Percentiles rank a stretch among this genome's conserved stretches.
Evolutionary conservation across 2,329 filamentous ascomycete genomes (phyloP).

Genomic region (Alternaria sp.): DNA sequence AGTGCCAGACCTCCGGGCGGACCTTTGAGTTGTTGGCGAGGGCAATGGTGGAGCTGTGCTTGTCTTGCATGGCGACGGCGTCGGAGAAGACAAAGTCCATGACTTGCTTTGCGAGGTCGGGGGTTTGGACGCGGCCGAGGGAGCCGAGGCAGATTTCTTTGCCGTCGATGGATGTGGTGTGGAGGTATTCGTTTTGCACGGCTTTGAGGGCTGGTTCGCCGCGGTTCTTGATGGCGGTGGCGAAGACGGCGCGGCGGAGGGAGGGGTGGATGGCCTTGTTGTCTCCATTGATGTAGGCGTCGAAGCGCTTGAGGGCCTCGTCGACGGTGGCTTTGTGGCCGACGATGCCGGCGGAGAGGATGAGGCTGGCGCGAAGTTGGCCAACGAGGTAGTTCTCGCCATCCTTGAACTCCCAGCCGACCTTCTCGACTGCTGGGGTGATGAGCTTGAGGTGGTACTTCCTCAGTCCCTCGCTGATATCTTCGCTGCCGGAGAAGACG

Average conservation of each 20-base stretch:
- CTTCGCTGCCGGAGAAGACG: conserved; percentile 80
- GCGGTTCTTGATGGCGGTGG: conserved; percentile 76
- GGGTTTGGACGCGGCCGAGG: conserved; percentile 75
- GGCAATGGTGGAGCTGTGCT: conserved; percentile 79
- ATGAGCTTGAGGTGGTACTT: conserved; percentile 81
- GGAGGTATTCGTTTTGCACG: conserved; percentile 84
- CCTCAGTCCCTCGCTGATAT: conserved; percentile 74
- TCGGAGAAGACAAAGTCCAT: conserved; percentile 80
- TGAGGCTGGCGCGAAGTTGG: conserved; percentile 81
- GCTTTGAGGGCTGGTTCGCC: conserved; percentile 72
- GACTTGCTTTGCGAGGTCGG: conserved; percentile 71
- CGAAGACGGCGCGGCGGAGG: conserved; percentile 80
- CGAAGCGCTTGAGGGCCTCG: conserved; percentile 80
- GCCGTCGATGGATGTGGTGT: conserved; percentile 84
- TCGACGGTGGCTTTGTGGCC: conserved; percentile 75
- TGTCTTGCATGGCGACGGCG: conserved; percentile 83
- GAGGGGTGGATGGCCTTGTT: conserved; percentile 77
- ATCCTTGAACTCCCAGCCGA: conserved; percentile 85
- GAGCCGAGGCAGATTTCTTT: conserved; percentile 83
- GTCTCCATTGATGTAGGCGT: conserved; percentile 74
- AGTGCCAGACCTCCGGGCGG: conserved; percentile 81
- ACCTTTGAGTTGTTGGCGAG: conserved; percentile 76
- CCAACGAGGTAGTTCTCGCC: conserved; percentile 82
- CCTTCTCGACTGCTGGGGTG: conserved; percentile 72
- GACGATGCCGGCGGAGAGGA: conserved; percentile 75